phyloP scores from a whole-genome alignment of 2,329 filamentous ascomycete species.

The Epichloe glyceriae region DNA sequence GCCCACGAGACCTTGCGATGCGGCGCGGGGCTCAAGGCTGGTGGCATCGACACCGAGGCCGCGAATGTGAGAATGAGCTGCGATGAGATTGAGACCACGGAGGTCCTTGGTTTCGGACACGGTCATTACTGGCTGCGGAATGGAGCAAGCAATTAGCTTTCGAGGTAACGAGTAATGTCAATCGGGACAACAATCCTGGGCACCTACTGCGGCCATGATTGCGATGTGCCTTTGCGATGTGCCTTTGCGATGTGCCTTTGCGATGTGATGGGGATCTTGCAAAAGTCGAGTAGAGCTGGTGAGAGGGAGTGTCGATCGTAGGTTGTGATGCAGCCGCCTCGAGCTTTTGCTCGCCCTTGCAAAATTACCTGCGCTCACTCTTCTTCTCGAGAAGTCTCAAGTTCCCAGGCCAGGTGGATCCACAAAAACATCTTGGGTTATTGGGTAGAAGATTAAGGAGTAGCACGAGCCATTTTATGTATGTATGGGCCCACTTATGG shows the following conservation, averaged over 20 bases:
- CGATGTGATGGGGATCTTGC: neutral
- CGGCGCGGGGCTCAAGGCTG: constrained; percentile 71
- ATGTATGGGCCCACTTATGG: no score
- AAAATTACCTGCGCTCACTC: constrained; percentile 3
- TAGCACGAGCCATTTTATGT: neutral
- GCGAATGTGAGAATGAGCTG: constrained; percentile 94
- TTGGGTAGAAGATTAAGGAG: no score
- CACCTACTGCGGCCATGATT: constrained; percentile 41
- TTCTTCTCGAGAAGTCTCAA: no score
- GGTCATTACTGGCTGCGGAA: constrained; percentile 49
- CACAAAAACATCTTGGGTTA: neutral
- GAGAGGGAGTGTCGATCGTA: neutral
- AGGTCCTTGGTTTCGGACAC: constrained; percentile 94
- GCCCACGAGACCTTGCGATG: constrained; percentile 87
- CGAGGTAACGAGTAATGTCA: neutral
- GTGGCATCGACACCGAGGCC: constrained; percentile 88
- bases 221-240: constrained; percentile 6
- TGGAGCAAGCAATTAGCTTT: constrained; percentile 1
- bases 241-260: constrained; percentile 13
- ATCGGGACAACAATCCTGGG: neutral
- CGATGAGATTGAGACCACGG: constrained; percentile 91
- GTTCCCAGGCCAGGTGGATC: neutral
- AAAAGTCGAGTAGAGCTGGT: neutral
- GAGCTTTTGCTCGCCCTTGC: constrained; percentile 1
- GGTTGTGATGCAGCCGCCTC: neutral